A percentile compares a stretch with the other conserved stretches of the same genome.
Conservation (phyloP, 352 stramenopile genomes). For the Phytopythium ostracodes region DNA sequence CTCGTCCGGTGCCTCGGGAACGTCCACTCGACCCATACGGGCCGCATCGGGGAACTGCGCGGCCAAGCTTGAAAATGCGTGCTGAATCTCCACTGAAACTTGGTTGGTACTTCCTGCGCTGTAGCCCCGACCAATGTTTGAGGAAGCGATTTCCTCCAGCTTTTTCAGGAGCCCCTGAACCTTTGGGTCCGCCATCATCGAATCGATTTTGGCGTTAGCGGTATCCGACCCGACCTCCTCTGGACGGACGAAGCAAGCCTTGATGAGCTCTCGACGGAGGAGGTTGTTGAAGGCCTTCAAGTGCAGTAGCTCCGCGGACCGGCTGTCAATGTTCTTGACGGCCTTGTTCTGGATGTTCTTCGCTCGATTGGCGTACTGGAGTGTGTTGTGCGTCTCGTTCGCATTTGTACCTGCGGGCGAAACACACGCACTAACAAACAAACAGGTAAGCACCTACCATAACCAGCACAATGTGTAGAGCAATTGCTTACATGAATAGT, state of each 20-base stretch:
- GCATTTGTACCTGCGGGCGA: conserved; percentile 68
- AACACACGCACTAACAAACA: conserved; percentile 65
- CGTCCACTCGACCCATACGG: not conserved
- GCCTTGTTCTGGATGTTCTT: conserved; percentile 90
- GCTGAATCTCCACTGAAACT: not conserved
- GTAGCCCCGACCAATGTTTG: not conserved
- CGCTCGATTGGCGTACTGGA: conserved; percentile 84
- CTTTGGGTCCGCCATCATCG: conserved; percentile 37
- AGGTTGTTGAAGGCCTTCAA: conserved; percentile 68
- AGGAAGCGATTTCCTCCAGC: conserved; percentile 43
- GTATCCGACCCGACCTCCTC: conserved; percentile 15
- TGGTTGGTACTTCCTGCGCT: not conserved
- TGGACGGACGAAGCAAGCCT: conserved; percentile 34
- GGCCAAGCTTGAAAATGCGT: conserved; percentile 1
- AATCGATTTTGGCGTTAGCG: conserved; percentile 30
- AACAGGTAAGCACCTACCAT: not conserved
- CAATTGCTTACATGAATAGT: conserved; percentile 72
- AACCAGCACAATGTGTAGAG: not conserved
- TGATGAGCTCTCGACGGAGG: conserved; percentile 65
- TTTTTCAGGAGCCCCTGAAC: conserved; percentile 51
- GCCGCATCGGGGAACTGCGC: not conserved
- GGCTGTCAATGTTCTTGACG: conserved; percentile 85
- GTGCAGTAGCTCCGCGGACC: conserved; percentile 63
- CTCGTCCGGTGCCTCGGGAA: not conserved
- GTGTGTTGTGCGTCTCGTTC: conserved; percentile 77